Base-by-base conservation (phyloP, 495 filamentous ascomycete species). In the Xylaria castorea region DNA sequence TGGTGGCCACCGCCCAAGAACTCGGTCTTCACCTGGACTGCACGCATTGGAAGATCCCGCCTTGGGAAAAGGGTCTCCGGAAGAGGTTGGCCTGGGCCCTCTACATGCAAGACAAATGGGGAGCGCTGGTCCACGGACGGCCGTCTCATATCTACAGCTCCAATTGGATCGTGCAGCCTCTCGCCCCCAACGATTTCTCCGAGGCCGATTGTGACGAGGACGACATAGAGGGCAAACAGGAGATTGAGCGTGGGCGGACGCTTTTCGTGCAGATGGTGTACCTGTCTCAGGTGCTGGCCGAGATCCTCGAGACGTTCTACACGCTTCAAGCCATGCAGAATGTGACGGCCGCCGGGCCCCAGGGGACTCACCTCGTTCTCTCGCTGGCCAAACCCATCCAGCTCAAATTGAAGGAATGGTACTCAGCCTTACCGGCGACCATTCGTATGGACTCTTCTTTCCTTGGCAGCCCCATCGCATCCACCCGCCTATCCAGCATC, bases 61-160 rank as follows among this genome's bases (percentile, higher is more conserved):
- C 85, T 1, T 97, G 94, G 94, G 94, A 97, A 78, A 89, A 91
- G 64, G 92, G 93, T 1, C 82, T 97, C 46, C 87, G 94, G 61
- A 93, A 95, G 78, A 89, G 94, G 34, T 84, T 97, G 44, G 95
- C 92, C 70, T 97, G 94, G 94, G 94, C 93, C 3, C 83, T 97
- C 71, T 97, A 93, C 77, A 93, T 94, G 90, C 92, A 97, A 77
- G 94, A 97, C 77, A 97, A 96, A 83, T 97, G 94, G 94, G 92
- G 92, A 48, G 91, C 92, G 34, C 83, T 97, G n/a, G 89, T 94
- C 32, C 90, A 94, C 75, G 94, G 94, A 30, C 90, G 93, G 11
- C 94, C 94, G 3, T 94, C 93, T 11, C 94, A 94, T 77, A 94
- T 94, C 74, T 91, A 91, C 69, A 83, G 87, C 48, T 88, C 91